Evolutionary conservation across 75 land plant species (phyloP), one percentile per base, ranked within the genome.

Genomic region (Selaginella tamariscina): DNA sequence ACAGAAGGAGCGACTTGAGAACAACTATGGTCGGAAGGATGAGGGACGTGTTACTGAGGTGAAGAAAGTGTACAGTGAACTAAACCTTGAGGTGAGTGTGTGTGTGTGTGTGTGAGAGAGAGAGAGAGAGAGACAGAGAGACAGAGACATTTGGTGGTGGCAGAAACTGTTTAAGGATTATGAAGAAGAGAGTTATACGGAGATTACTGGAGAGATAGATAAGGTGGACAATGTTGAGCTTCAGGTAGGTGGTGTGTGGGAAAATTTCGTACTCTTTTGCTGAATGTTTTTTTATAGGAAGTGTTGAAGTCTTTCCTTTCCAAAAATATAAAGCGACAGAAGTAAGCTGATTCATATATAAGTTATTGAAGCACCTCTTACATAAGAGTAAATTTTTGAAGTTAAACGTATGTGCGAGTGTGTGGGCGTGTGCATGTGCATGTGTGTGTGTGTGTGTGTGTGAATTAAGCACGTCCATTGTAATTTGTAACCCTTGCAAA

Each of bases 21-120:
- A 80, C 22, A 79, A 86, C 56, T 88, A 88, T 78, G 93, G 93
- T 28, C 86, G 83, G 65, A 11, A 68, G 29, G 82, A 86, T 67
- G 64, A 60, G 29, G 54, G 74, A 27, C 56, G 68, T 62, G 89
- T 88, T 66, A 77, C 82, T 0, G 81, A 73, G 62, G 83, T 88
- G 56, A 88, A 88, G 75, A 74, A 62, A 2, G 68, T 88, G 24
- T 88, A 88, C 55, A 86, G 73, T 13, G 89, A 75, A 1, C 84
- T 88, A 49, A 71, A 82, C 32, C 80, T 88, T 55, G 62, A 88
- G 89, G 93, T 88, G 39, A 28, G 85, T 1, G 27, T 60, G 20
- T 21, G 2, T 77, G 8, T 27, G 20, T 1, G 5, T n/a, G n/a
- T n/a, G n/a, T n/a, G n/a, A n/a, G n/a, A n/a, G n/a, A 15, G 49